A percentile compares a stretch with the other conserved stretches of the same genome.
Evolutionary conservation across 2,329 filamentous ascomycete genomes (phyloP).

Genomic region (Ophiostoma novo-ulmi): DNA sequence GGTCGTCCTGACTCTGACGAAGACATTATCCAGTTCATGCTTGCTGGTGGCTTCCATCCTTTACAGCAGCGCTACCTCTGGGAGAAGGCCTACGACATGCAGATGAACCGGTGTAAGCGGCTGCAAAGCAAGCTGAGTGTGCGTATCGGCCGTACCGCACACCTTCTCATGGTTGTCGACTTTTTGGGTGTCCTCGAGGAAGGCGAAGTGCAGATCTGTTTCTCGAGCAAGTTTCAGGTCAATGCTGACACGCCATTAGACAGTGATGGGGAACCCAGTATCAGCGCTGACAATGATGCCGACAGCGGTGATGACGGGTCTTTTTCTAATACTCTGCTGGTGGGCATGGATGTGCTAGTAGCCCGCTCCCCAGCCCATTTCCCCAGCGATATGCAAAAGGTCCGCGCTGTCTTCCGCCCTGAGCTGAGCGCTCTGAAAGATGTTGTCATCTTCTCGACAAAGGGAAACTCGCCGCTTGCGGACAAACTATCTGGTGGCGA

Average conservation of each 20-base stretch:
- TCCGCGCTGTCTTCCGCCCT: slow-evolving; percentile 52
- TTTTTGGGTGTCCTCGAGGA: slow-evolving; percentile 56
- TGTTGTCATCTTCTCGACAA: slow-evolving; percentile 69
- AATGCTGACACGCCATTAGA: slow-evolving; percentile 52
- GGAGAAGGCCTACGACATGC: slow-evolving; percentile 43
- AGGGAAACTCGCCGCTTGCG: slow-evolving; percentile 59
- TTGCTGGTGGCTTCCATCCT: slow-evolving; percentile 57
- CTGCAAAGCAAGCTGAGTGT: slow-evolving; percentile 56
- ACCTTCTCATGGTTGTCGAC: slow-evolving; percentile 63
- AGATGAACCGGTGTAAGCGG: slow-evolving; percentile 48
- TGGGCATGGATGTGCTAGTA: slow-evolving; percentile 59
- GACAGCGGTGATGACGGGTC: slow-evolving; percentile 37
- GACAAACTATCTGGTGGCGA: slow-evolving; percentile 71
- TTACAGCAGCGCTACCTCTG: slow-evolving; percentile 45
- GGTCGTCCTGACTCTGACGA: slow-evolving; percentile 47
- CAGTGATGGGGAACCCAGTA: slow-evolving; percentile 46
- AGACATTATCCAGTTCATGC: slow-evolving; percentile 50
- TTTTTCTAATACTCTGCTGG: slow-evolving; percentile 50
- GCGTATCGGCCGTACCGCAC: slow-evolving; percentile 55
- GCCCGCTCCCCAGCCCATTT: slow-evolving; percentile 65
- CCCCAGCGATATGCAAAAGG: slow-evolving; percentile 67
- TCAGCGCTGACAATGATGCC: slow-evolving; percentile 34
- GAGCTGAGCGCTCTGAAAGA: slow-evolving; percentile 66
- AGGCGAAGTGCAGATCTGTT: slow-evolving; percentile 62
- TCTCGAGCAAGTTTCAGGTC: slow-evolving; percentile 58